These are phyloP conservation scores for Metarhizium anisopliae DNA, from an alignment of 2,329 filamentous ascomycete genomes.

Conservation along the genomic window DNA sequence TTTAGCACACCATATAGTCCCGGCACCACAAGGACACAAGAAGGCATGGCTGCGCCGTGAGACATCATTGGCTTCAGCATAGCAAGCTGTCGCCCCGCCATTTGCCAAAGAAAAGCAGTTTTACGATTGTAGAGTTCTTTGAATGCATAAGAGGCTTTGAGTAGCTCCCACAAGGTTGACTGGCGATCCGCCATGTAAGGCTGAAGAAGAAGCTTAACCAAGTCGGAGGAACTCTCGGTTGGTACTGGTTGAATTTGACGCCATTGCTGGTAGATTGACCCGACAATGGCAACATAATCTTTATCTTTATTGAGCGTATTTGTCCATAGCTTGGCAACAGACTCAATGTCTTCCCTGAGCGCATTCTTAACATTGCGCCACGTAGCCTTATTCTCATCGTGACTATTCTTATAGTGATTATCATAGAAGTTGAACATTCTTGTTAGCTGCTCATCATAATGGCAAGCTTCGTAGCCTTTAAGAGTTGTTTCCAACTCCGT, in stretches of 20 bases:
- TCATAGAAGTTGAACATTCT: conserved; percentile 24
- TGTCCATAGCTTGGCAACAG: conserved; percentile 26
- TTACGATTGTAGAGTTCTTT: conserved; percentile 21
- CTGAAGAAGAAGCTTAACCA: conserved; percentile 19
- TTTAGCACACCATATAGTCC: conserved; percentile 25
- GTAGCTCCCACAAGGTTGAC: conserved; percentile 34
- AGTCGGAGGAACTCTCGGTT: conserved; percentile 13
- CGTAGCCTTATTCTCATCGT: conserved; percentile 13
- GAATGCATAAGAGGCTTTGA: conserved; percentile 43
- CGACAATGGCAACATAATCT: conserved; percentile 17
- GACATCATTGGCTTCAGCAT: conserved; percentile 32
- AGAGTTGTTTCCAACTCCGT: conserved; percentile 19
- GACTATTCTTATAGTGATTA: conserved; percentile 4
- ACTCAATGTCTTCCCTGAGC: conserved; percentile 25
- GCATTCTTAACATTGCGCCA: conserved; percentile 22
- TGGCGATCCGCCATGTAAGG: conserved; percentile 12
- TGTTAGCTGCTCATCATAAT: conserved; percentile 10
- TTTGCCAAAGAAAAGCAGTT: conserved; percentile 33
- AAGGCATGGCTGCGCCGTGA: background rate
- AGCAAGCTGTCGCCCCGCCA: conserved; percentile 40
- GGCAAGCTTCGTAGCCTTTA: background rate
- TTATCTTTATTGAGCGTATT: conserved; percentile 3
- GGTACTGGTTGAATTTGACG: conserved; percentile 28
- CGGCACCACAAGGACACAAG: conserved; percentile 24
- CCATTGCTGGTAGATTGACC: conserved; percentile 31